Percentiles rank a stretch among this genome's conserved stretches.
Evolutionary conservation across 352 stramenopile species (phyloP).

Genomic region (Phytophthora colocasiae): DNA sequence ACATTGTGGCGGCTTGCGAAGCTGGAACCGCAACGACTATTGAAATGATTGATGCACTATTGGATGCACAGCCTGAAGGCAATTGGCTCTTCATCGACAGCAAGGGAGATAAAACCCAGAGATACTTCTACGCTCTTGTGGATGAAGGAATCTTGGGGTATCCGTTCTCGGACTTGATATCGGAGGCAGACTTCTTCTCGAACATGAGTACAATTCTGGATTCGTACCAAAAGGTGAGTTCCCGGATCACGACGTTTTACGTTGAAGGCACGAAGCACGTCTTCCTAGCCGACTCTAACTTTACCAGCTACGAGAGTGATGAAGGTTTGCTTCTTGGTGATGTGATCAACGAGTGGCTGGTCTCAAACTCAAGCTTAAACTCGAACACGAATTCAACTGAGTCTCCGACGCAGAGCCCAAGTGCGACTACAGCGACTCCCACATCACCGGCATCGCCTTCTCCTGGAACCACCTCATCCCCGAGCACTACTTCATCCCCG

Average conservation of each 20-base stretch:
- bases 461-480: conserved; percentile 1
- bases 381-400: conserved; percentile 14
- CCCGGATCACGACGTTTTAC: conserved; percentile 42
- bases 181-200: conserved; percentile 49
- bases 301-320: conserved; percentile 39
- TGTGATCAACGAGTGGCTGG: conserved; percentile 41
- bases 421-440: conserved; percentile 1
- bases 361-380: conserved; percentile 38
- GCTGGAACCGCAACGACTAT: conserved; percentile 38
- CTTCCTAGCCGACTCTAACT: conserved; percentile 34
- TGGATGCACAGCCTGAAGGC: conserved; percentile 41
- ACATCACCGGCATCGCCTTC: neutral
- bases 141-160: conserved; percentile 57
- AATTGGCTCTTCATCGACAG: conserved; percentile 75
- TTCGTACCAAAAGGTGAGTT: conserved; percentile 38
- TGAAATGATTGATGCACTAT: conserved; percentile 50
- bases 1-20: conserved; percentile 53
- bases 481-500: conserved; percentile 1
- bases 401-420: conserved; percentile 4
- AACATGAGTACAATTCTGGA: conserved; percentile 45
- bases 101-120: conserved; percentile 63
- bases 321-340: conserved; percentile 32
- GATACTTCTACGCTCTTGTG: conserved; percentile 67
- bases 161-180: conserved; percentile 69
- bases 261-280: conserved; percentile 39